Evolutionary conservation across 805 yeast genomes (phyloP), one percentile per base, ranked within the genome.

Genomic region (Yarrowia sp.): DNA sequence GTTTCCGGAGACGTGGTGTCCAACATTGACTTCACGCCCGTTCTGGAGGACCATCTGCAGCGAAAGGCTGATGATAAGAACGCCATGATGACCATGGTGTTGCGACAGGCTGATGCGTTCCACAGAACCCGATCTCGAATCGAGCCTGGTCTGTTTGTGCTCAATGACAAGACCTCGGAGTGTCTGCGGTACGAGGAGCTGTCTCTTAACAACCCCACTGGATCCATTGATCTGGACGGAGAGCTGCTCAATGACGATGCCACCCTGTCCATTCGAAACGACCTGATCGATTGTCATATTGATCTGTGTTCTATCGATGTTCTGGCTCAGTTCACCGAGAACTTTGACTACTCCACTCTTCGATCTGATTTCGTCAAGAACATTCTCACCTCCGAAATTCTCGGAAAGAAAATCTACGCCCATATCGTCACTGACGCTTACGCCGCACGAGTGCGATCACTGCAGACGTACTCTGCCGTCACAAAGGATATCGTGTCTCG

Each of bases 1-100:
- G 89, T 95, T 36, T 86, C 96, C 8, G 99, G 99, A 67, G 99
- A 95, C 74, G 96, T 93, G 17, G 90, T 95, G n/a, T 88, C 97
- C 45, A 95, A 95, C 72, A 82, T 95, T 66, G 95, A 92, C 71
- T 85, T 93, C 67, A 83, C 82, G 53, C 84, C 86, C 70, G 89
- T 88, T 41, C 78, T 91, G 77, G 84, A 84, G 22, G 84, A 84
- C 64, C 99, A 95, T 74, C 84, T 84, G 68, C 82, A 82, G 67
- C 86, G 89, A 70, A 89, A 86, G 70, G 81, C 83, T 36, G 70
- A 72, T 51, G 99, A 95, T 77, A 90, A 86, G 76, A 96, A 95
- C 74, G 93, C 93, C 71, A 92, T 95, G 69, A 88, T 90, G 73
- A 95, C 98, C 15, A 92, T 93, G 96, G 95, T 95, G 47, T 79